A percentile compares a stretch with the other conserved stretches of the same genome.
These are phyloP conservation scores for Choanephora cucurbitarum DNA, from an alignment of 371 early-diverging fungal genomes.

Conservation along the genomic window DNA sequence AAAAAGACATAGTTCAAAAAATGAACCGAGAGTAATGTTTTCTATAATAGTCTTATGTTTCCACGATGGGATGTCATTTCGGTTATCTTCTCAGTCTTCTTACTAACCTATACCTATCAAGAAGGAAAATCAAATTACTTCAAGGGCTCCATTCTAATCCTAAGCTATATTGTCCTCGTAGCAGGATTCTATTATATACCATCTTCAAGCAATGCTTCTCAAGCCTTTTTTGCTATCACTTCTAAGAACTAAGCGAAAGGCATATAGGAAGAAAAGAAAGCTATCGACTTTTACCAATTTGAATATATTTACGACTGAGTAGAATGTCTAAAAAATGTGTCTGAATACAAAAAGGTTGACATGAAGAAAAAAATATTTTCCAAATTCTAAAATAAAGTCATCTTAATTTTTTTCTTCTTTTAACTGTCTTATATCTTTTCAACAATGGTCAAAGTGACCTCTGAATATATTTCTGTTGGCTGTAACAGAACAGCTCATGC, in stretches of 20 bases:
- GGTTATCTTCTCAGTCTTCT: slow-evolving; percentile 89
- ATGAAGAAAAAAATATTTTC: too few species aligned
- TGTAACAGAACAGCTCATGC: slow-evolving; percentile 67
- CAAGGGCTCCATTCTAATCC: slow-evolving; percentile 88
- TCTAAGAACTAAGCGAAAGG: too few species aligned
- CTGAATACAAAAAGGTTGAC: too few species aligned
- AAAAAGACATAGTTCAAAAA: neutral
- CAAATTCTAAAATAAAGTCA: too few species aligned
- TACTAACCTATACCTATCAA: slow-evolving; percentile 87
- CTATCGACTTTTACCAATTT: too few species aligned
- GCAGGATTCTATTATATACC: slow-evolving; percentile 83
- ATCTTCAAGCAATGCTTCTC: slow-evolving; percentile 14
- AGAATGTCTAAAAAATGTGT: too few species aligned
- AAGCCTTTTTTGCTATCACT: too few species aligned
- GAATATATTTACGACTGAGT: too few species aligned
- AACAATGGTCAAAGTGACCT: slow-evolving; percentile 36
- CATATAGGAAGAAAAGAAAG: too few species aligned
- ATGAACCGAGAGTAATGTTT: neutral
- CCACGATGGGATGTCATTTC: slow-evolving; percentile 91
- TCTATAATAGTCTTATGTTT: slow-evolving; percentile 80
- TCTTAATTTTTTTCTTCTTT: neutral
- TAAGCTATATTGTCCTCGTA: slow-evolving; percentile 84
- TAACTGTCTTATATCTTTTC: too few species aligned
- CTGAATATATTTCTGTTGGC: slow-evolving; percentile 69
- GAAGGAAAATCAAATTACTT: slow-evolving; percentile 97